Evolutionary conservation across 169 alveolate species (phyloP), one percentile per base, ranked within the genome.

Genomic region (Plasmodium gonderi): DNA sequence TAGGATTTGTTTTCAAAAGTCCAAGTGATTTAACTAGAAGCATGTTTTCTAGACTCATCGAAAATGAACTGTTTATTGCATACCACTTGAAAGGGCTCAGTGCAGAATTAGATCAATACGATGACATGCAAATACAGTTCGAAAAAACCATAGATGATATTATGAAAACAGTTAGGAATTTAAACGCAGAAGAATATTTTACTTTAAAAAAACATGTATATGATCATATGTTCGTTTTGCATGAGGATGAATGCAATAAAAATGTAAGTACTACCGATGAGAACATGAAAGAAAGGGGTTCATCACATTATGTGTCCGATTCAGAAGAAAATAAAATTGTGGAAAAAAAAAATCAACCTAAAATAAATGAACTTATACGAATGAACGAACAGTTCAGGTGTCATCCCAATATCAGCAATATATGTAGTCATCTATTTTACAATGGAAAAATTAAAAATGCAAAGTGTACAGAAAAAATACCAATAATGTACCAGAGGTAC

Each of bases 301-400:
- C 72, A 2, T 14, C 72, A 54, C 72, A 8, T n/a, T n/a, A n/a
- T 7, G 23, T 14, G 6, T 1, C 36, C 6, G 11, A 4, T 1
- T 0, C 36, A 20, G 33, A 0, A 54, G 72, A 14, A 1, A 17
- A n/a, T 3, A 11, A 36, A 12, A 29, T 44, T 36, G 7, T 9
- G 23, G 40, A 38, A 26, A 54, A 2, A 8, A 7, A 31, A 9
- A 36, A 36, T 3, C 74, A 26, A 4, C 29, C 3, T 38, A 45
- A 7, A 23, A 82, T 82, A 14, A 82, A 82, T 26, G 64, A 82
- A 47, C 42, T 82, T 38, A 45, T 82, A 7, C 75, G 51, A 9
- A 47, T 91, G 82, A 91, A 83, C 49, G 81, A 81, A 33, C 94
- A 91, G 45, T 91, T 79, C 26, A 26, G 94, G 23, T 91, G 94